Base-by-base conservation (phyloP, 768 basidiomycete genomes). In the Pleurotus cornucopiae region DNA sequence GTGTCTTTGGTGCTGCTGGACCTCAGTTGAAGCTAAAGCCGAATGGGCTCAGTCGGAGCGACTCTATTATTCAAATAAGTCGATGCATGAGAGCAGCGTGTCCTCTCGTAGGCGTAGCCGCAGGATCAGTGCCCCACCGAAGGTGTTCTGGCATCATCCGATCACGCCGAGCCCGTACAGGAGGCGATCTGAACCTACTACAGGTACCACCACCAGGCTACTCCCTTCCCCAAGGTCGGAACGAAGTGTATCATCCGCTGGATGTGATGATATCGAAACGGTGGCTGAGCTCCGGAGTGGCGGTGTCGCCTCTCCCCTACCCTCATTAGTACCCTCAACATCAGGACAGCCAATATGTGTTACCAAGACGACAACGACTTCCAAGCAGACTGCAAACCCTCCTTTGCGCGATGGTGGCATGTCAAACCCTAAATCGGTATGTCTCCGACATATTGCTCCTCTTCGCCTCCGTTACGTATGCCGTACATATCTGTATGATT, bases 1-100 rank as follows among this genome's bases (percentile, higher is more conserved):
- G 57, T 80, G 78, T 67, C 63, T 80, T 14, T 80, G 78, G 76
- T 79, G 79, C 63, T 64, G 71, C 59, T 80, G 78, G 77, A 71
- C 75, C 4, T 79, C 76, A 21, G 62, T 68, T 14, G 71, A 67
- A 51, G 73, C 77, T 4, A 68, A 69, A 58, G 70, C 64, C 51
- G 69, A 67, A 46, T 77, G 75, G 59, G 73, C 78, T 59, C 58
- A 64, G 20, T 72, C 66, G 43, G 66, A 68, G 57, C 72, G 76
- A 37, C 71, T 76, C 11, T 44, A 47, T 46, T 21, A 45, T n/a
- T 48, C 52, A 25, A 55, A 13, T 37, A 53, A 53, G 39, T 11
- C 30, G 30, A 34, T 2, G 9, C 30, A 34, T 34, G 30, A 34
- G 30, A 34, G 3, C 30, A 9, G 30, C 30, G 30, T 34, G 30